phyloP scores from a whole-genome alignment of 176 grass and related monocot genomes.

The Rhynchospora breviuscula region DNA sequence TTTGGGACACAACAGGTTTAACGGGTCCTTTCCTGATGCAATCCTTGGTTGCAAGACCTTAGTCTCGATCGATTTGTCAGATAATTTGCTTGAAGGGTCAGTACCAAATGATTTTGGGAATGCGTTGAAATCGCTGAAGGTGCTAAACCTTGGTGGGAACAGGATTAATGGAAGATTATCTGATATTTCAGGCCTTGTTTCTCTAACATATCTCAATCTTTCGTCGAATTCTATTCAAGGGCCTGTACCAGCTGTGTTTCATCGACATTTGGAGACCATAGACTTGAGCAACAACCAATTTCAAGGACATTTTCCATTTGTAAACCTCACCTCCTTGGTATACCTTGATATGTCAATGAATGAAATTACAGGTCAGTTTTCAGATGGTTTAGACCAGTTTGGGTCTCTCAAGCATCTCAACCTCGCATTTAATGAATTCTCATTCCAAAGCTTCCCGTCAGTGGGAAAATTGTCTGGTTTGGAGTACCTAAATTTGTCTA shows the following conservation, averaged over 20 bases:
- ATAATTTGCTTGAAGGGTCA: slow-evolving; percentile 49
- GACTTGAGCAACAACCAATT: slow-evolving; percentile 88
- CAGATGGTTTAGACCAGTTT: slow-evolving; percentile 16
- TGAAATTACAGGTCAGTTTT: slow-evolving; percentile 50
- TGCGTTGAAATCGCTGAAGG: slow-evolving; percentile 18
- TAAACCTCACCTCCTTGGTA: slow-evolving; percentile 53
- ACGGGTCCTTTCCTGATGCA: slow-evolving; percentile 30
- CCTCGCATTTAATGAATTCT: slow-evolving; percentile 74
- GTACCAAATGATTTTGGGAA: slow-evolving; percentile 19
- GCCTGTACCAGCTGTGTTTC: slow-evolving; percentile 37
- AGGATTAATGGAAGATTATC: slow-evolving; percentile 38
- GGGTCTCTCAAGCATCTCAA: slow-evolving; percentile 63
- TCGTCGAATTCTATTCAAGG: slow-evolving; percentile 54
- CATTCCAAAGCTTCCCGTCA: slow-evolving; percentile 30
- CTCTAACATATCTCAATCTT: slow-evolving; percentile 65
- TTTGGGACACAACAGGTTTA: slow-evolving; percentile 52
- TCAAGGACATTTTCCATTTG: slow-evolving; percentile 33
- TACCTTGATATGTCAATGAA: slow-evolving; percentile 90
- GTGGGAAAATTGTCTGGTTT: slow-evolving; percentile 40
- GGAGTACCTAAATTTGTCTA: slow-evolving; percentile 89
- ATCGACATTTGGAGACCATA: slow-evolving; percentile 43
- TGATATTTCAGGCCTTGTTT: slow-evolving; percentile 46
- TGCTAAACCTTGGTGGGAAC: slow-evolving; percentile 30
- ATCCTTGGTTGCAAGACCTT: slow-evolving; percentile 36
- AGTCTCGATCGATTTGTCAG: slow-evolving; percentile 52